phyloP scores from a whole-genome alignment of 495 filamentous ascomycete genomes.

The Annulohypoxylon nitens region DNA sequence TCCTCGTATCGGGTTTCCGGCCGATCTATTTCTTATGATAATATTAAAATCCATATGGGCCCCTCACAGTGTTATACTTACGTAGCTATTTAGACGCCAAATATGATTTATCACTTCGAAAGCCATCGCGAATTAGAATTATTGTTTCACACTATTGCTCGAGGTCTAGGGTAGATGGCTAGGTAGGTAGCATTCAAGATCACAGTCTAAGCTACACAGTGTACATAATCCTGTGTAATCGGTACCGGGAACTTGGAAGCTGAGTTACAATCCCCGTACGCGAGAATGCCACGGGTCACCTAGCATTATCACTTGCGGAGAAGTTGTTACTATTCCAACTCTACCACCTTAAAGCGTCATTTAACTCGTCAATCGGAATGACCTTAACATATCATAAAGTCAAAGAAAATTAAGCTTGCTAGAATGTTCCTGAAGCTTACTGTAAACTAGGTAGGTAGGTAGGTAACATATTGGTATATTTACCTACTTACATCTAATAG shows the following conservation, averaged over 20 bases:
- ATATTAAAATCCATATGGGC: neutral
- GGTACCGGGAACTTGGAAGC: slow-evolving; percentile 9
- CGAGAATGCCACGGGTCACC: neutral
- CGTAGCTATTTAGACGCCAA: neutral
- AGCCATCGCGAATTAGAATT: neutral
- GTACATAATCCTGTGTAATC: slow-evolving; percentile 5
- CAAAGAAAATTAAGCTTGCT: too few species aligned
- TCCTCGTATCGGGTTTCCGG: neutral
- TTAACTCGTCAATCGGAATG: neutral
- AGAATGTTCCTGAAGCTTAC: too few species aligned
- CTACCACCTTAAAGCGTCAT: neutral
- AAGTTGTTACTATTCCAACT: neutral
- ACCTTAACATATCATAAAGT: neutral
- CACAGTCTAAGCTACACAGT: slow-evolving; percentile 11
- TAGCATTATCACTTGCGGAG: neutral
- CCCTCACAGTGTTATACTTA: slow-evolving; percentile 1
- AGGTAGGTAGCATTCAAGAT: neutral
- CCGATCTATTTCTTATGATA: neutral
- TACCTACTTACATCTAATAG: neutral
- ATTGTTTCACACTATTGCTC: slow-evolving; percentile 7
- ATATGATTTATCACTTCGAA: slow-evolving; percentile 14
- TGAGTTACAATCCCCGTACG: neutral
- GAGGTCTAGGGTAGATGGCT: neutral
- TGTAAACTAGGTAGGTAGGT: neutral
- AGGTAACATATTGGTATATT: neutral